phyloP scores from a whole-genome alignment of 2,329 filamentous ascomycete species.

The Claviceps monticola region DNA sequence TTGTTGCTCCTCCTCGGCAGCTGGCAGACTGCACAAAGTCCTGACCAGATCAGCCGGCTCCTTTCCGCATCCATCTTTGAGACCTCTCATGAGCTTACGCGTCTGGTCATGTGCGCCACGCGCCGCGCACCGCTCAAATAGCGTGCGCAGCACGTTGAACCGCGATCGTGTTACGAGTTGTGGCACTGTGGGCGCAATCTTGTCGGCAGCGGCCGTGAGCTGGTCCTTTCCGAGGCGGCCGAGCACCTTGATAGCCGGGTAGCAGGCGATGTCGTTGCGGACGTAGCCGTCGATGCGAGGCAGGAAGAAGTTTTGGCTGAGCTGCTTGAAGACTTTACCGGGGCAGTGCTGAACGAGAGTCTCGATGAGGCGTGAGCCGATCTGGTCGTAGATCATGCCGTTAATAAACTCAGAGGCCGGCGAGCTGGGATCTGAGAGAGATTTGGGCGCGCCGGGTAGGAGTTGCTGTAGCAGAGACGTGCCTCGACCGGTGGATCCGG shows the following conservation, averaged over 20 bases:
- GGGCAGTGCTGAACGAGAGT: constrained; percentile 69
- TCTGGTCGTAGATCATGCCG: constrained; percentile 74
- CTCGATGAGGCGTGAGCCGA: constrained; percentile 83
- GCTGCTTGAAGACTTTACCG: constrained; percentile 77
- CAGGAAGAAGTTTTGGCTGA: constrained; percentile 70
- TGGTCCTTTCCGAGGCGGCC: constrained; percentile 80
- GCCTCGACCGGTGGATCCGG: constrained; percentile 1
- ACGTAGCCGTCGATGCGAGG: constrained; percentile 67
- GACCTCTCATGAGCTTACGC: constrained; percentile 30
- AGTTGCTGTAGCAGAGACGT: constrained; percentile 60
- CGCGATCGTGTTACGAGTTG: constrained; percentile 62
- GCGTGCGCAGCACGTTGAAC: constrained; percentile 62
- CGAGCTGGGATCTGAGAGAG: constrained; percentile 57
- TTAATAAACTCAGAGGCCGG: constrained; percentile 68
- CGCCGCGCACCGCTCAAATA: constrained; percentile 70
- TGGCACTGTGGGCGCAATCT: constrained; percentile 59
- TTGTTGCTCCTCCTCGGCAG: constrained; percentile 14
- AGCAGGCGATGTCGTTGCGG: constrained; percentile 81
- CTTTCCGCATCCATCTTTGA: constrained; percentile 33
- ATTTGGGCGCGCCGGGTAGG: constrained; percentile 59
- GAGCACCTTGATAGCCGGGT: constrained; percentile 71
- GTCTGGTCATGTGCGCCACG: constrained; percentile 45
- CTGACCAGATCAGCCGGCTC: constrained; percentile 34
- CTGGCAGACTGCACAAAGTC: constrained; percentile 32
- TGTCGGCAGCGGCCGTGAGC: constrained; percentile 55